phyloP scores from a whole-genome alignment of 2,329 filamentous ascomycete genomes.

The Calycina herbarum region DNA sequence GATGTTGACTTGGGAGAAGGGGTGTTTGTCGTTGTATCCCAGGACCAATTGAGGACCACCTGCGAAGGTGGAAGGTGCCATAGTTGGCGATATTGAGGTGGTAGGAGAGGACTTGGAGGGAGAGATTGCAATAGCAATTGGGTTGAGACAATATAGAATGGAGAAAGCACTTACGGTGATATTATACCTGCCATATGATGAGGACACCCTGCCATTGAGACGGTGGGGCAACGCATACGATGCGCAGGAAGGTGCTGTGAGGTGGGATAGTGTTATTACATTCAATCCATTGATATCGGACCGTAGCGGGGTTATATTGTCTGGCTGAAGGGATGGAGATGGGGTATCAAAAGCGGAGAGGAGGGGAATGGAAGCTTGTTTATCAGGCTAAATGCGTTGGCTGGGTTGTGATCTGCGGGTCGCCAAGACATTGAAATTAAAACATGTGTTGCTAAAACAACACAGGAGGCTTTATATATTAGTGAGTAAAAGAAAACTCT shows the following conservation, averaged over 20 bases:
- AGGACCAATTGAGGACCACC: constrained; percentile 37
- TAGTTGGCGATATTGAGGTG: not conserved
- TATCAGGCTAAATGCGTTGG: no score
- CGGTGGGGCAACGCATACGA: constrained; percentile 3
- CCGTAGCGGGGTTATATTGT: not conserved
- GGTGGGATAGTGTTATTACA: not conserved
- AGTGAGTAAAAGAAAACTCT: no score
- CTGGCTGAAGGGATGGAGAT: no score
- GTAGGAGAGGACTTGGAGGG: not conserved
- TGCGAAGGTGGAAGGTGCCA: constrained; percentile 7
- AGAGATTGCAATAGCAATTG: not conserved
- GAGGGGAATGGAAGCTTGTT: not conserved
- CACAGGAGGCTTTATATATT: no score
- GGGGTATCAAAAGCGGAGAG: no score
- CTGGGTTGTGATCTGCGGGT: no score
- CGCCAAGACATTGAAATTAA: no score
- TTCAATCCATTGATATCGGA: not conserved
- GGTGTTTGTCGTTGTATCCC: constrained; percentile 54
- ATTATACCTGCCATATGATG: constrained; percentile 4
- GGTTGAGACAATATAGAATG: not conserved
- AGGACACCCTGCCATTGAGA: not conserved
- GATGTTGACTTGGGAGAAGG: constrained; percentile 54
- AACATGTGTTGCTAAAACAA: no score
- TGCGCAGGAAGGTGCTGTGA: not conserved
- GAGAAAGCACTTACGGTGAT: not conserved